Percentiles rank a stretch among this genome's conserved stretches.
Conservation (phyloP, 768 basidiomycete genomes). For the Panellus pusillus region DNA sequence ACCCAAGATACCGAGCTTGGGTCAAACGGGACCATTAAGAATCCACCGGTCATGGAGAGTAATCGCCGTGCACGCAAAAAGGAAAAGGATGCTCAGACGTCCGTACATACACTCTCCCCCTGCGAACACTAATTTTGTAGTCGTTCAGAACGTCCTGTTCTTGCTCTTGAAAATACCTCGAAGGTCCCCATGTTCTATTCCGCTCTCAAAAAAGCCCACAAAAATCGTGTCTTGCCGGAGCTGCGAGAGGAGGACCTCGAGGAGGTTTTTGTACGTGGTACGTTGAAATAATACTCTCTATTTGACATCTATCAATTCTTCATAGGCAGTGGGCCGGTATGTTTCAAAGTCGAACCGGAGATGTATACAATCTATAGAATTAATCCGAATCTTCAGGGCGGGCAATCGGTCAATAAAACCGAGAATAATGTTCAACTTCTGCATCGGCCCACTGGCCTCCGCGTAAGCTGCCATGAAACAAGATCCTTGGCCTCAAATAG, state of each 20-base stretch:
- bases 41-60: slow-evolving; percentile 47
- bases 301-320: slow-evolving; percentile 2
- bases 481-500: slow-evolving; percentile 82
- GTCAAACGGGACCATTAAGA: slow-evolving; percentile 77
- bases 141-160: slow-evolving; percentile 23
- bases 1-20: slow-evolving; percentile 86
- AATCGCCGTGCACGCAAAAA: slow-evolving; percentile 47
- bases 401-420: slow-evolving; percentile 97
- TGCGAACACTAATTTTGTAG: slow-evolving; percentile 17
- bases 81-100: slow-evolving; percentile 36
- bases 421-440: slow-evolving; percentile 87
- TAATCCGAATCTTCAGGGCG: slow-evolving; percentile 50
- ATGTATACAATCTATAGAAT: slow-evolving; percentile 27
- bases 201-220: slow-evolving; percentile 68
- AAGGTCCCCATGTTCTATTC: slow-evolving; percentile 53
- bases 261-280: slow-evolving; percentile 86
- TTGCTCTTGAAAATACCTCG: slow-evolving; percentile 31
- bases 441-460: slow-evolving; percentile 85
- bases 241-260: slow-evolving; percentile 80
- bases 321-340: slow-evolving; percentile 73
- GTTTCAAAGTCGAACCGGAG: slow-evolving; percentile 27
- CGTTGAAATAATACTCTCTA: slow-evolving; percentile 16
- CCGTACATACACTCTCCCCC: slow-evolving; percentile 18
- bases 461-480: slow-evolving; percentile 87
- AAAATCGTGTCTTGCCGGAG: slow-evolving; percentile 61